Evolutionary conservation across 495 filamentous ascomycete genomes (phyloP), one percentile per base, ranked within the genome.

Genomic region (Neurospora sp.): DNA sequence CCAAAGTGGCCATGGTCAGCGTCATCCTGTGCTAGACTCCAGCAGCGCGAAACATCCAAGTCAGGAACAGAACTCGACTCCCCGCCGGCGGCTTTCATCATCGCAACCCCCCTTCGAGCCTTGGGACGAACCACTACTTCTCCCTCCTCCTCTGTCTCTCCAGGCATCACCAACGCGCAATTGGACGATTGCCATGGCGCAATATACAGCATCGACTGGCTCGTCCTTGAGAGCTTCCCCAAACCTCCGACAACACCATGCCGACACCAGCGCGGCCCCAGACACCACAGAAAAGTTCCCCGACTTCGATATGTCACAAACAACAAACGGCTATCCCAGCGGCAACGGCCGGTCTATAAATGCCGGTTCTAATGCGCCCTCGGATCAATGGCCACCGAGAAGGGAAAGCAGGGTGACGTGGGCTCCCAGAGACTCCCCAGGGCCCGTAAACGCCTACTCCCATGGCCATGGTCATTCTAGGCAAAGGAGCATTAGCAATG

Each of bases 401-500:
- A 85, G 83, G 74, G 88, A 88, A 38, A 79, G 80, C 77, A 69
- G 71, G 76, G 88, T 81, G 73, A 84, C 74, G 84, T 89, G 79
- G 84, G 85, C 76, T 72, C 79, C 80, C 3, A 69, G 77, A 39
- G 77, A 79, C 15, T 75, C 79, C 71, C 69, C 83, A 42, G 84
- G 87, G 59, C 40, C 71, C 31, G 70, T 73, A 66, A 76, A 73
- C 39, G 59, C 36, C 9, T 69, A 39, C 7, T 43, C 75, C 15
- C 15, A 45, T 28, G 43, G 70, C n/a, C 71, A 42, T 71, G 80
- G 82, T 74, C 92, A 94, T 79, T 85, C 86, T 9, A 86, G 90
- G 75, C 91, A 93, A 79, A 94, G 92, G 84, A 96, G 93, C 81
- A 86, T 97, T 76, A 90, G 90, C 82, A 93, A 96, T 82, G 92